phyloP scores from a whole-genome alignment of 495 filamentous ascomycete genomes.

The Daldinia loculata region DNA sequence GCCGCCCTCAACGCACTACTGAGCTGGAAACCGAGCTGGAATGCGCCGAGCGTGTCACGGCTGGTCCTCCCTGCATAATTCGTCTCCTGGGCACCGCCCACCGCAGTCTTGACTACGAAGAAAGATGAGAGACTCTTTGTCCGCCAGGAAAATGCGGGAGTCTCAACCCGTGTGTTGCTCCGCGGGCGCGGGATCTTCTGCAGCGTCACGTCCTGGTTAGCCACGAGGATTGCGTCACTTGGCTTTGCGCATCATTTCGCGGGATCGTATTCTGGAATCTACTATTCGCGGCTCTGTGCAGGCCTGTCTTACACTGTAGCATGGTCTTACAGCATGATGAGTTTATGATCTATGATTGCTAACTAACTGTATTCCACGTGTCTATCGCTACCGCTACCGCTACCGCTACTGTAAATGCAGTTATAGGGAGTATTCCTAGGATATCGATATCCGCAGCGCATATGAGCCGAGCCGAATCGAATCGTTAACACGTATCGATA shows the following conservation, averaged over 20 bases:
- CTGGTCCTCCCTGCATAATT: conserved; percentile 16
- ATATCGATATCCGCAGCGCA: neutral
- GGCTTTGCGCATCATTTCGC: conserved; percentile 20
- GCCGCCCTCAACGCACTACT: conserved; percentile 30
- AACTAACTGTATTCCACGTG: neutral
- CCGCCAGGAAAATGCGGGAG: conserved; percentile 5
- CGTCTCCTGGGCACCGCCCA: neutral
- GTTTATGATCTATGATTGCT: neutral
- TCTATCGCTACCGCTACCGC: neutral
- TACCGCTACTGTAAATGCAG: too few species aligned
- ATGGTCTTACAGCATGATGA: neutral
- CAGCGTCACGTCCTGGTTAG: too few species aligned
- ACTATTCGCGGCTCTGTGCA: conserved; percentile 21
- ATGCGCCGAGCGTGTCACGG: conserved; percentile 29
- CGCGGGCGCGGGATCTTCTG: too few species aligned
- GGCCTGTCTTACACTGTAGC: conserved; percentile 1
- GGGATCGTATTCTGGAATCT: conserved; percentile 24
- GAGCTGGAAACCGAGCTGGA: conserved; percentile 13
- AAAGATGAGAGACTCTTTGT: neutral
- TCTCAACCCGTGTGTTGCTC: neutral
- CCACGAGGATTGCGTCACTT: neutral
- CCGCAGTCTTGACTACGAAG: neutral
- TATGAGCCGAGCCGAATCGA: neutral
- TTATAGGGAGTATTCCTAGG: neutral
- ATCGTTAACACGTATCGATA: neutral